A percentile compares a stretch with the other conserved stretches of the same genome.
phyloP scores from a whole-genome alignment of 106 monocot genomes.

The Cymbidium sinense region DNA sequence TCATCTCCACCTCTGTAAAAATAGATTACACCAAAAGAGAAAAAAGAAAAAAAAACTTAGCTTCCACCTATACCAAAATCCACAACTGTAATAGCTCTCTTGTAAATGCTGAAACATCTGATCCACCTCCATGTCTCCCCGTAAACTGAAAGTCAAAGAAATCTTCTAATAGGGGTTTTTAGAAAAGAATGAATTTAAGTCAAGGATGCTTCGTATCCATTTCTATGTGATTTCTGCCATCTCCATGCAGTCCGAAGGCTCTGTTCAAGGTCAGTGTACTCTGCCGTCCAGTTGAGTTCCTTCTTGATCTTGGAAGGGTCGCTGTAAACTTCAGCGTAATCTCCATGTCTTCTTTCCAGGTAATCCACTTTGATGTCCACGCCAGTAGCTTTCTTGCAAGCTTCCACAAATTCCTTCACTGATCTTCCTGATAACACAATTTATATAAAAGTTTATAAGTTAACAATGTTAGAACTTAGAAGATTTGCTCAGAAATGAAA shows the following conservation, averaged over 20 bases:
- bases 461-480: no score
- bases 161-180: not conserved
- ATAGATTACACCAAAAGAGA: not conserved
- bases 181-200: no score
- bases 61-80: not conserved
- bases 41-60: not conserved
- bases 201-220: slow-evolving; percentile 16
- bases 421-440: slow-evolving; percentile 31
- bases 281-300: slow-evolving; percentile 38
- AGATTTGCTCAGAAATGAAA: no score
- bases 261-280: slow-evolving; percentile 26
- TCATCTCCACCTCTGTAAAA: not conserved
- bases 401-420: slow-evolving; percentile 44
- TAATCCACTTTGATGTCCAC: slow-evolving; percentile 31
- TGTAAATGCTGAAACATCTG: not conserved
- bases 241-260: slow-evolving; percentile 37
- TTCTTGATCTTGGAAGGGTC: slow-evolving; percentile 36
- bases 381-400: slow-evolving; percentile 40
- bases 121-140: not conserved
- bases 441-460: not conserved
- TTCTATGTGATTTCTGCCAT: slow-evolving; percentile 38
- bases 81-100: not conserved
- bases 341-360: slow-evolving; percentile 33
- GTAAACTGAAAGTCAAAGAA: no score
- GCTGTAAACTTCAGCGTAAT: slow-evolving; percentile 45